phyloP scores from a whole-genome alignment of 345 rosid genomes.

The Alliaria petiolata region DNA sequence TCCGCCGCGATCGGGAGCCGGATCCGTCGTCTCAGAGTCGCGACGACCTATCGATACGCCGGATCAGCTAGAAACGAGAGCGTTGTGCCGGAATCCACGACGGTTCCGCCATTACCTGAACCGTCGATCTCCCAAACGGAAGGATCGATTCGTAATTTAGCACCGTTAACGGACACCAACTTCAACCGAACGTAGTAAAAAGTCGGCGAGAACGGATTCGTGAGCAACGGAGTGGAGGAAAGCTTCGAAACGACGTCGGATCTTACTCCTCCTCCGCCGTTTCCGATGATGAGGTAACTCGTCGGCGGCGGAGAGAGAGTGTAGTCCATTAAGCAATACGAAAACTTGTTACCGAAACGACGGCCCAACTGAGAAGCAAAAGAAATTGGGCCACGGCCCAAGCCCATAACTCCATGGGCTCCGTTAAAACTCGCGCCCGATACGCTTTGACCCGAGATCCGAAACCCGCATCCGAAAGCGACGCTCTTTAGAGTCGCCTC shows the following conservation, averaged over 20 bases:
- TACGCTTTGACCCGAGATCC: slow-evolving; percentile 59
- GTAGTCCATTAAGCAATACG: slow-evolving; percentile 81
- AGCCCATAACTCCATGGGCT: slow-evolving; percentile 88
- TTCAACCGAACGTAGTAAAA: slow-evolving; percentile 63
- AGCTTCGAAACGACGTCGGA: slow-evolving; percentile 10
- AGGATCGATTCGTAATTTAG: slow-evolving; percentile 49
- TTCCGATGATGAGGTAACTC: slow-evolving; percentile 67
- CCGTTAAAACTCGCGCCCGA: slow-evolving; percentile 67
- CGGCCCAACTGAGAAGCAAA: slow-evolving; percentile 79
- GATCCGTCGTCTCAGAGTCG: slow-evolving; percentile 42
- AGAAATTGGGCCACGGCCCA: slow-evolving; percentile 78
- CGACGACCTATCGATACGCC: slow-evolving; percentile 47
- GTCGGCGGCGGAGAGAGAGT: slow-evolving; percentile 80
- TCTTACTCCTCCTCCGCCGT: slow-evolving; percentile 26
- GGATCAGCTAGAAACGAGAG: slow-evolving; percentile 49
- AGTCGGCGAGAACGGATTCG: slow-evolving; percentile 61
- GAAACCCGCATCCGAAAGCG: slow-evolving; percentile 81
- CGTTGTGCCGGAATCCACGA: slow-evolving; percentile 83
- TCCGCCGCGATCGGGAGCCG: slow-evolving; percentile 39
- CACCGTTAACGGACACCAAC: slow-evolving; percentile 44
- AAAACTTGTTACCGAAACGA: slow-evolving; percentile 69
- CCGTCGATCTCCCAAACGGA: slow-evolving; percentile 71
- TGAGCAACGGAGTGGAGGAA: slow-evolving; percentile 59
- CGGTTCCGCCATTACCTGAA: slow-evolving; percentile 77
- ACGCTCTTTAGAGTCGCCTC: slow-evolving; percentile 38